Evolutionary conservation across 2,329 filamentous ascomycete species (phyloP), one percentile per base, ranked within the genome.

Genomic region (Neonectria punicea): DNA sequence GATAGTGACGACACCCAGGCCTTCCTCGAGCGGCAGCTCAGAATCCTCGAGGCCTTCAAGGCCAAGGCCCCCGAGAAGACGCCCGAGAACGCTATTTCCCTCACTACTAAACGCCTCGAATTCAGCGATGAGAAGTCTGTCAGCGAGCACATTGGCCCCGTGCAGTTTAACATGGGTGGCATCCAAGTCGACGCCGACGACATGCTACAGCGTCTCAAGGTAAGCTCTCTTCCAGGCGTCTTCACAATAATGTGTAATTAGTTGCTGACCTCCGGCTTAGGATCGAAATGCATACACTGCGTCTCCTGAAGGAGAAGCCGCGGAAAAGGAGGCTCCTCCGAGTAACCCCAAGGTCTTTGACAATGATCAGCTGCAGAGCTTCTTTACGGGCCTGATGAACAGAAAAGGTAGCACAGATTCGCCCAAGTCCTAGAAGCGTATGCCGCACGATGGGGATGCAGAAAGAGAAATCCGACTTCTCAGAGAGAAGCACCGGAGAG

Each of bases 161-260:
- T 98, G 69, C 94, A 97, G 76, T 98, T 98, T 82, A 99, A 99
- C 78, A 96, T 99, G 87, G 96, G 96, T 46, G 96, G 96, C 58
- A 98, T 99, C 68, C 94, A 97, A 77, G 93, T 97, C 32, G 94
- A 98, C 80, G 94, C 94, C 9, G 94, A 97, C 75, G 94, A 97
- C 74, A 96, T 97, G 92, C 82, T 97, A 63, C 92, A 94, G 78
- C 89, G 92, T 73, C 84, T 97, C 66, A 94, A 94, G 88, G 93
- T 95, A 81, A 75, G 81, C 3, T 39, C n/a, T 5, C 16, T 2
- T 16, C n/a, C 20, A 34, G 10, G 13, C 32, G 1, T 10, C 13
- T 13, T 14, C n/a, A 20, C 9, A 5, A n/a, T 22, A 7, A 22
- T 28, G 13, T 22, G 16, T 16, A 28, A 36, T 25, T 4, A 41